Conservation (phyloP, 2,329 filamentous ascomycete species). For the Ciborinia camelliae region DNA sequence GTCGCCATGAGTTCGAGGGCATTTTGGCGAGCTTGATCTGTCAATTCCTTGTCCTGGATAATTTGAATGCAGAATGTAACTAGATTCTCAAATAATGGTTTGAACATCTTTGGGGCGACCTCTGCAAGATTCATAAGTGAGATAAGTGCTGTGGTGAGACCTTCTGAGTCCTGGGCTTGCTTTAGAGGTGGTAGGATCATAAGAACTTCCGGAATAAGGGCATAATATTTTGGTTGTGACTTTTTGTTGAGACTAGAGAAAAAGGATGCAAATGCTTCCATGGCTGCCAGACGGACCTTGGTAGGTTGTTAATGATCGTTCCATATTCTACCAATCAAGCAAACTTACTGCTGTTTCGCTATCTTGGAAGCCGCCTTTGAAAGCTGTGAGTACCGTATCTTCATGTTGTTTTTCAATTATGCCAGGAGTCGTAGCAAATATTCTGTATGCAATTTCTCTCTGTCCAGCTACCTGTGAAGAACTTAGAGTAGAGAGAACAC, state of each 20-base stretch:
- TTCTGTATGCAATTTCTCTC: conserved; percentile 88
- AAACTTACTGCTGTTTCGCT: conserved; percentile 69
- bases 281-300: conserved; percentile 84
- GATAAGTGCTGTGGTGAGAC: conserved; percentile 84
- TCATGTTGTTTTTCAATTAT: conserved; percentile 97
- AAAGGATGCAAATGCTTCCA: conserved; percentile 95
- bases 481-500: conserved; percentile 83
- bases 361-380: conserved; percentile 89
- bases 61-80: conserved; percentile 92
- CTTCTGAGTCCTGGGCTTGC: conserved; percentile 83
- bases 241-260: conserved; percentile 90
- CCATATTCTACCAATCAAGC: not conserved
- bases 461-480: conserved; percentile 79
- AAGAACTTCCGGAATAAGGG: conserved; percentile 83
- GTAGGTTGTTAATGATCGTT: conserved; percentile 18
- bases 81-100: conserved; percentile 84
- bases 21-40: conserved; percentile 87
- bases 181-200: conserved; percentile 95
- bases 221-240: conserved; percentile 81
- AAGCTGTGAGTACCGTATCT: conserved; percentile 81
- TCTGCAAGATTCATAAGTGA: conserved; percentile 93
- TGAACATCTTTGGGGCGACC: conserved; percentile 96
- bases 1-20: conserved; percentile 96
- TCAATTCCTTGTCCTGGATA: conserved; percentile 92
- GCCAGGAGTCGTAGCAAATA: conserved; percentile 90